Evolutionary conservation across 2,329 filamentous ascomycete species (phyloP).

Genomic region (Phyllachora maydis): DNA sequence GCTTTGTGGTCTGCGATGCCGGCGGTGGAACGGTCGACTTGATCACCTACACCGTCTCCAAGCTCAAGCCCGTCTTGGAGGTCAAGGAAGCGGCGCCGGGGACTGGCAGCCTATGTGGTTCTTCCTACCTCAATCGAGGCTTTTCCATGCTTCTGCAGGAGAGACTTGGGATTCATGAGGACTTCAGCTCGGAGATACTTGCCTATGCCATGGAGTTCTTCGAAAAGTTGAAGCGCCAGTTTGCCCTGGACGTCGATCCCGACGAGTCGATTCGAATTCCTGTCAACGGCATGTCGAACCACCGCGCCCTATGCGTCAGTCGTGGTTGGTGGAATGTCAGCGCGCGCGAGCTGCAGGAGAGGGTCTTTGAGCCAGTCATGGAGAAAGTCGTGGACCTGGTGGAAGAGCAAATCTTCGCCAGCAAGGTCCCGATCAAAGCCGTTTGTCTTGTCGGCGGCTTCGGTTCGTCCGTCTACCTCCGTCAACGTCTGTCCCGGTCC

Average conservation of each 20-base stretch:
- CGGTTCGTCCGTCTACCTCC: constrained; percentile 21
- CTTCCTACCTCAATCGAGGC: constrained; percentile 23
- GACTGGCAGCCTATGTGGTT: constrained; percentile 26
- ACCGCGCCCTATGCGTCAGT: constrained; percentile 14
- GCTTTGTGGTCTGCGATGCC: constrained; percentile 30
- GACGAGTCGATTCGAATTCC: constrained; percentile 16
- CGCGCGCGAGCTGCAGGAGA: constrained; percentile 15
- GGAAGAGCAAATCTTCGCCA: constrained; percentile 19
- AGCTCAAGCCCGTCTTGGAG: constrained; percentile 19
- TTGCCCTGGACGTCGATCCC: constrained; percentile 12
- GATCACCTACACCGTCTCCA: constrained; percentile 27
- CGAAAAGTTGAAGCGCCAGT: constrained; percentile 18
- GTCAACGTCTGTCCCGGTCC: constrained; percentile 15
- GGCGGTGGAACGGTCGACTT: constrained; percentile 33
- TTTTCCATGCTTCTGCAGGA: constrained; percentile 21
- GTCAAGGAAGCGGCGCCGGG: constrained; percentile 26
- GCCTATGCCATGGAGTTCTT: constrained; percentile 19
- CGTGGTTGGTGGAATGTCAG: constrained; percentile 16
- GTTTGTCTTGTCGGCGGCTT: constrained; percentile 28
- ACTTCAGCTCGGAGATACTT: constrained; percentile 18
- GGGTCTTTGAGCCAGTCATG: constrained; percentile 23
- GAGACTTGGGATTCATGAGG: constrained; percentile 19
- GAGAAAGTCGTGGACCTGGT: constrained; percentile 19
- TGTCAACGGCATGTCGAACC: constrained; percentile 14
- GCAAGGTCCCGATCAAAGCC: constrained; percentile 19